These are phyloP conservation scores for Scleroderma bovista DNA, from an alignment of 768 basidiomycete species.

Conservation along the genomic window DNA sequence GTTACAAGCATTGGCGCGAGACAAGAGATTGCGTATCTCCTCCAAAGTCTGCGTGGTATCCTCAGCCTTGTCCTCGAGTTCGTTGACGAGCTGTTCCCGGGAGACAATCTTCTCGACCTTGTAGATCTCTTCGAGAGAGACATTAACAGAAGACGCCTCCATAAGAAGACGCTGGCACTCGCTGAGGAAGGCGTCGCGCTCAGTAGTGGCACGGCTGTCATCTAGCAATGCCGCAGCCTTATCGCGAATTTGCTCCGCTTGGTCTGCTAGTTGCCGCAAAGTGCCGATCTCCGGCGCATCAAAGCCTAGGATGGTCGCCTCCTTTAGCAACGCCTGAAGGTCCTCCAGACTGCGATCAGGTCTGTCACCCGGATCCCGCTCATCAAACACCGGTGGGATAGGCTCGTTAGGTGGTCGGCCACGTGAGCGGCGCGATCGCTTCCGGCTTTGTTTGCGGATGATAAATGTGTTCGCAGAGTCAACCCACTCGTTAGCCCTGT, in stretches of 20 bases:
- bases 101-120: slow-evolving; percentile 79
- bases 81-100: slow-evolving; percentile 69
- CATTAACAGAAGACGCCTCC: slow-evolving; percentile 71
- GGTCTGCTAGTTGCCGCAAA: slow-evolving; percentile 49
- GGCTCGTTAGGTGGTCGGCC: slow-evolving; percentile 47
- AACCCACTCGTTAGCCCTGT: slow-evolving; percentile 81
- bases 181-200: slow-evolving; percentile 53
- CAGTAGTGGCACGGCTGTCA: slow-evolving; percentile 34
- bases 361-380: slow-evolving; percentile 55
- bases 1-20: slow-evolving; percentile 63
- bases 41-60: slow-evolving; percentile 63
- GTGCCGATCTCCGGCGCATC: slow-evolving; percentile 70
- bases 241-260: slow-evolving; percentile 58
- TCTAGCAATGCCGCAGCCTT: slow-evolving; percentile 51
- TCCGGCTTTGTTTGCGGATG: slow-evolving; percentile 74
- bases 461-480: slow-evolving; percentile 75
- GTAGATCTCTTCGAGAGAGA: slow-evolving; percentile 74
- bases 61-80: slow-evolving; percentile 69
- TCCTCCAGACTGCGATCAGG: slow-evolving; percentile 70
- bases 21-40: slow-evolving; percentile 69
- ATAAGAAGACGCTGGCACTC: slow-evolving; percentile 69
- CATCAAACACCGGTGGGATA: slow-evolving; percentile 27
- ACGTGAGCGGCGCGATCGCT: slow-evolving; percentile 62
- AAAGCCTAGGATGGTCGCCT: slow-evolving; percentile 79
- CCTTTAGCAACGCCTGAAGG: slow-evolving; percentile 59